Percentiles rank a stretch among this genome's conserved stretches.
phyloP scores from a whole-genome alignment of 1,284 basidiomycete genomes.

The Rhodotorula glutinis region DNA sequence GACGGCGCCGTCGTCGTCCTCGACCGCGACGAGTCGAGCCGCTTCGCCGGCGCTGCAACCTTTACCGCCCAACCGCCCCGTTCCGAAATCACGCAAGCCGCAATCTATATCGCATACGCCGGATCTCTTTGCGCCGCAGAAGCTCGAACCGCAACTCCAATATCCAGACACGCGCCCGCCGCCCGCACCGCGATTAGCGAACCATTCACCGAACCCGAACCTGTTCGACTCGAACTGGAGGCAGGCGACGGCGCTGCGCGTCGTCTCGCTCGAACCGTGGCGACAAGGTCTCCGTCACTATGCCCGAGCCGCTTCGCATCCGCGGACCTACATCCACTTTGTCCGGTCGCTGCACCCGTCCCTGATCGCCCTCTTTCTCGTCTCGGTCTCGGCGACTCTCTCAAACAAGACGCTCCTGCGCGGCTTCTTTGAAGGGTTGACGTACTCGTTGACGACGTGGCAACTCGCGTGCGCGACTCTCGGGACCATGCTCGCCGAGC shows the following conservation, averaged over 20 bases:
- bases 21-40: conserved; percentile 5
- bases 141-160: too few species aligned
- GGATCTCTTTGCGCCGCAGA: too few species aligned
- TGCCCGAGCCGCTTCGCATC: conserved; percentile 8
- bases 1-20: conserved; percentile 1
- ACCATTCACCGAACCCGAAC: neutral
- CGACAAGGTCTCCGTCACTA: conserved; percentile 5
- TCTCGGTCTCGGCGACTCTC: conserved; percentile 30
- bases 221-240: neutral
- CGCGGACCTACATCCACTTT: conserved; percentile 20
- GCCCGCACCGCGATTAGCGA: neutral
- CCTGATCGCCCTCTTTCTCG: conserved; percentile 25
- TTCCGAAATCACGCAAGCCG: conserved; percentile 1
- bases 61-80: neutral
- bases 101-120: neutral
- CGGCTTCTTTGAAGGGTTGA: conserved; percentile 30
- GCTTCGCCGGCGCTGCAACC: neutral
- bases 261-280: neutral
- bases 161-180: neutral
- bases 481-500: conserved; percentile 24
- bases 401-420: conserved; percentile 34
- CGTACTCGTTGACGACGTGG: conserved; percentile 28
- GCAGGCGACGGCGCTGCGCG: neutral
- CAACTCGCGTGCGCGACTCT: conserved; percentile 29
- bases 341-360: conserved; percentile 24